Evolutionary conservation across 257 asterid genomes (phyloP), one percentile per base, ranked within the genome.

Genomic region (Scutellaria baicalensis): DNA sequence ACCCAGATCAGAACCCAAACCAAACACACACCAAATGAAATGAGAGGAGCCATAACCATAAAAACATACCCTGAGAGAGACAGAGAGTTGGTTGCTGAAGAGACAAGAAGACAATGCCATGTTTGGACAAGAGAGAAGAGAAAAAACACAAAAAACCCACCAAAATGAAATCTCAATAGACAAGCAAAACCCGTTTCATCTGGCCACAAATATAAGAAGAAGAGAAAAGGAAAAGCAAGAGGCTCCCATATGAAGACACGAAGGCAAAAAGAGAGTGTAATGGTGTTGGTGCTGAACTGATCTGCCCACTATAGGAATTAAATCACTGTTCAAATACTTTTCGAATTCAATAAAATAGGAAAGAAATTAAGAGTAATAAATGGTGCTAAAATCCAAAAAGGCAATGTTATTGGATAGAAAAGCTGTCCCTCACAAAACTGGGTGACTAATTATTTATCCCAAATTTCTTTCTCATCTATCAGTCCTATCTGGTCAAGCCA

Each of bases 101-200:
- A 83, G 70, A 57, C 83, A 87, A 78, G 88, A 79, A 72, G 87
- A 66, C 43, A 83, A 73, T 39, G 89, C 82, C 97, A 89, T 89
- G 20, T 21, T 54, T 55, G 68, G 58, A 17, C 8, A 49, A 14
- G n/a, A 36, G 33, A 40, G 3, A 59, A 45, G 4, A 1, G 38
- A 10, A 1, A 59, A 70, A 64, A 68, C 12, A 16, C 14, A 31
- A 5, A 60, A 47, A 16, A 20, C 18, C 65, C 65, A 20, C 6
- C 42, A 68, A 65, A 12, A 12, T 40, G 33, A 44, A 59, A 20
- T 61, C 18, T 74, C 12, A 49, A 43, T 48, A 57, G 59, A n/a
- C n/a, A n/a, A n/a, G n/a, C n/a, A n/a, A n/a, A n/a, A n/a, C n/a
- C n/a, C n/a, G n/a, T n/a, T n/a, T n/a, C n/a, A n/a, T n/a, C n/a